phyloP scores from a whole-genome alignment of 2,329 filamentous ascomycete genomes.

The Endoconidiophora polonica region DNA sequence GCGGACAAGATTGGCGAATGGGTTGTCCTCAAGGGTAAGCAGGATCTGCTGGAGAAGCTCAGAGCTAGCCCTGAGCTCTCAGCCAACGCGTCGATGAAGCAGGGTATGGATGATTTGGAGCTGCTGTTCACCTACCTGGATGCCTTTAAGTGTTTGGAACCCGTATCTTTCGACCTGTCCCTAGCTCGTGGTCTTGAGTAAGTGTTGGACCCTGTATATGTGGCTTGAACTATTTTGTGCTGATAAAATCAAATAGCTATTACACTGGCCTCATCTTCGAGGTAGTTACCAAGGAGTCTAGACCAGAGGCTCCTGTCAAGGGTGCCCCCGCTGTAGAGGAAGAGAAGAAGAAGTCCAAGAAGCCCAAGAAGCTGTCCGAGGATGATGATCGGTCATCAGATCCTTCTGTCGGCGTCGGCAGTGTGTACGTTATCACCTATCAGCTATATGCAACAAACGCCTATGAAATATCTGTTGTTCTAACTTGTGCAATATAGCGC shows the following conservation, averaged over 20 bases:
- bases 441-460: not conserved
- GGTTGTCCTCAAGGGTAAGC: slow-evolving; percentile 59
- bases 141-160: slow-evolving; percentile 53
- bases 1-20: slow-evolving; percentile 80
- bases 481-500: slow-evolving; percentile 26
- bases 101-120: slow-evolving; percentile 66
- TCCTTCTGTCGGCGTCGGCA: slow-evolving; percentile 69
- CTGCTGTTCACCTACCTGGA: slow-evolving; percentile 70
- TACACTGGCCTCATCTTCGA: slow-evolving; percentile 87
- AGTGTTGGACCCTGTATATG: slow-evolving; percentile 27
- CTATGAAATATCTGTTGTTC: no score
- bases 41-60: slow-evolving; percentile 56
- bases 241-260: slow-evolving; percentile 36
- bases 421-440: slow-evolving; percentile 30
- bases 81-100: slow-evolving; percentile 58
- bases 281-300: slow-evolving; percentile 67
- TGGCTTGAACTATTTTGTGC: not conserved
- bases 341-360: slow-evolving; percentile 28
- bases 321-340: slow-evolving; percentile 20
- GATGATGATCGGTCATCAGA: slow-evolving; percentile 56
- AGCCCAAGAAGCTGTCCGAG: slow-evolving; percentile 29
- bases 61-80: slow-evolving; percentile 49
- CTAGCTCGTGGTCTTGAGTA: slow-evolving; percentile 72
- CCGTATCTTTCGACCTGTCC: slow-evolving; percentile 76
- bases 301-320: slow-evolving; percentile 27